Evolutionary conservation across 257 asterid species (phyloP).

Genomic region (Fraxinus anomala): DNA sequence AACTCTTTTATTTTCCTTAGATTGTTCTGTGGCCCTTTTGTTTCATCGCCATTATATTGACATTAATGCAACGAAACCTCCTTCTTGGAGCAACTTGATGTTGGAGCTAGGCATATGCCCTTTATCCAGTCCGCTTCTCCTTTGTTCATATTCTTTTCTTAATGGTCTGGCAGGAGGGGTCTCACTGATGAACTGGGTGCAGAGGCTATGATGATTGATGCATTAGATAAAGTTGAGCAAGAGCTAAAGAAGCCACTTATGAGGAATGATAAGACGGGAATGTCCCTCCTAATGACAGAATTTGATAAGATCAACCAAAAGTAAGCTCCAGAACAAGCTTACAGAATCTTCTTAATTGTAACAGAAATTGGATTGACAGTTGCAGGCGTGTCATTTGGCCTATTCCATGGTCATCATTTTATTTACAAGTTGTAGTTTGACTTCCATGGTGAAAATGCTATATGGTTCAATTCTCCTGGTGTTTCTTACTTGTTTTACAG

Average conservation of each 20-base stretch:
- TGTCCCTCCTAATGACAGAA: slow-evolving; percentile 74
- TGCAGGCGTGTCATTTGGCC: background rate
- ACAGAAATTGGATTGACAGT: background rate
- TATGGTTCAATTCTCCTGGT: slow-evolving; percentile 17
- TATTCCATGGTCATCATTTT: slow-evolving; percentile 1
- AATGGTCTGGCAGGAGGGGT: slow-evolving; percentile 68
- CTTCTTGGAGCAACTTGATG: background rate
- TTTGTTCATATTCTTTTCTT: slow-evolving; percentile 1
- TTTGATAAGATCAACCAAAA: slow-evolving; percentile 89
- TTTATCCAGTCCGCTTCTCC: background rate
- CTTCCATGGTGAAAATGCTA: slow-evolving; percentile 16
- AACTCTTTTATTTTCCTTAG: slow-evolving; percentile 15
- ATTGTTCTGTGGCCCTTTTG: background rate
- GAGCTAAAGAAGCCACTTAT: slow-evolving; percentile 79
- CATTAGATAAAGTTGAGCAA: slow-evolving; percentile 85
- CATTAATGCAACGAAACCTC: background rate
- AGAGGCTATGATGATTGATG: slow-evolving; percentile 82
- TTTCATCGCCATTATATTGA: background rate
- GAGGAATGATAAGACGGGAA: slow-evolving; percentile 91
- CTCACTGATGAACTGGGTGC: slow-evolving; percentile 72
- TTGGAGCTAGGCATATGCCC: background rate
- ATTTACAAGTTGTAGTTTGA: slow-evolving; percentile 4
- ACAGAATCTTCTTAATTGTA: background rate
- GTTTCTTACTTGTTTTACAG: slow-evolving; percentile 2
- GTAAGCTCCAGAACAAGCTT: slow-evolving; percentile 49